Percentiles rank a stretch among this genome's conserved stretches.
phyloP scores from a whole-genome alignment of 2,329 filamentous ascomycete species.

The Teratosphaeria gauchensis region DNA sequence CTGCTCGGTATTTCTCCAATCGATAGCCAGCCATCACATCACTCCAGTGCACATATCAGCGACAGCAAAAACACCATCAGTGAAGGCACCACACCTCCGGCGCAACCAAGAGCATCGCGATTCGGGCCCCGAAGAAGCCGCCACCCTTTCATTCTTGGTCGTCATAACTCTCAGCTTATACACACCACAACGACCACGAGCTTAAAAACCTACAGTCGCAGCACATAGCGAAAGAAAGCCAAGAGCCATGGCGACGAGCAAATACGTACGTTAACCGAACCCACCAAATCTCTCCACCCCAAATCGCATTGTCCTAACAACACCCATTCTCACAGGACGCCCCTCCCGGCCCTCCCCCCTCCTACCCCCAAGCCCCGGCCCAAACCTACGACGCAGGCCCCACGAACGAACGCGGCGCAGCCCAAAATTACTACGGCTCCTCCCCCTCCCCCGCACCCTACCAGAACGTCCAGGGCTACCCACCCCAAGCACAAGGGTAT shows the following conservation, averaged over 20 bases:
- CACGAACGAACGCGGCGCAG: neutral
- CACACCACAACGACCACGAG: too few relatives aligned
- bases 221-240: neutral
- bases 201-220: too few relatives aligned
- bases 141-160: neutral
- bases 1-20: neutral
- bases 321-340: too few relatives aligned
- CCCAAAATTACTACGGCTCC: neutral
- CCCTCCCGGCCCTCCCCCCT: slow-evolving; percentile 1
- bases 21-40: neutral
- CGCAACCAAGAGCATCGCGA: neutral
- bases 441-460: neutral
- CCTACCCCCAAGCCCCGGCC: neutral
- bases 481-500: neutral
- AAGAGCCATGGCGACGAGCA: neutral
- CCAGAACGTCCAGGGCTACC: neutral
- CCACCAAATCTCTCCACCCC: too few relatives aligned
- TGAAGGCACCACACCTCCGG: neutral
- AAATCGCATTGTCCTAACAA: too few relatives aligned
- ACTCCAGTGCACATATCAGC: neutral
- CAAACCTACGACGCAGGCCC: slow-evolving; percentile 1
- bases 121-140: neutral
- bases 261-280: neutral
- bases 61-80: neutral
- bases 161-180: too few relatives aligned